phyloP scores from a whole-genome alignment of 2,329 filamentous ascomycete genomes.

The Aspergillus viridinutans region DNA sequence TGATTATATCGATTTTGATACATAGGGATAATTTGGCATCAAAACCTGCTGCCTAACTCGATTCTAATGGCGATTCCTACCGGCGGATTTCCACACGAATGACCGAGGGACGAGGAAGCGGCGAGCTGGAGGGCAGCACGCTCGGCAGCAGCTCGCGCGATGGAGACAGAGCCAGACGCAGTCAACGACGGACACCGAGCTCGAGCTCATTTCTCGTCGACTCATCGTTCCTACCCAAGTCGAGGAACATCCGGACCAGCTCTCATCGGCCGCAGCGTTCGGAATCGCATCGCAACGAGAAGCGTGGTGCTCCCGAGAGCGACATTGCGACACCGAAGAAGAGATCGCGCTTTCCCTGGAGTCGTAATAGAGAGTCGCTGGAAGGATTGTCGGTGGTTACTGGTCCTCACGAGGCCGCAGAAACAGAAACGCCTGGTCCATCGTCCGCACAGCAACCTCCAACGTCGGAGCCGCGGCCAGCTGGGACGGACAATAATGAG shows the following conservation, averaged over 20 bases:
- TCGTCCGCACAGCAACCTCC: constrained; percentile 10
- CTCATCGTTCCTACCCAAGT: constrained; percentile 29
- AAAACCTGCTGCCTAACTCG: constrained; percentile 1
- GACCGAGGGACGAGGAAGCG: constrained; percentile 26
- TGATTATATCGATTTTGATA: neutral
- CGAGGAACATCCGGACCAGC: constrained; percentile 23
- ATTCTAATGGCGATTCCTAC: constrained; percentile 16
- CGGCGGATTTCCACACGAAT: constrained; percentile 18
- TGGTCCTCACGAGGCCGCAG: constrained; percentile 5
- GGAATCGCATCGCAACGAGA: constrained; percentile 33
- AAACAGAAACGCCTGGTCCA: constrained; percentile 9
- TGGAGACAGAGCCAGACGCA: constrained; percentile 23
- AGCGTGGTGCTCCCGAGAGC: constrained; percentile 37
- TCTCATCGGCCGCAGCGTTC: constrained; percentile 21
- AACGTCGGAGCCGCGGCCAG: constrained; percentile 12
- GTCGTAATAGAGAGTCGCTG: constrained; percentile 28
- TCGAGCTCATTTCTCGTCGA: constrained; percentile 47
- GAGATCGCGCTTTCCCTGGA: constrained; percentile 32
- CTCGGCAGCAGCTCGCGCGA: constrained; percentile 35
- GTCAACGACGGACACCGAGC: constrained; percentile 24
- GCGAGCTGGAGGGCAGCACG: constrained; percentile 35
- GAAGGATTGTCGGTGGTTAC: constrained; percentile 27
- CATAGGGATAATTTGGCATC: neutral
- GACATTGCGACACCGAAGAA: constrained; percentile 26
- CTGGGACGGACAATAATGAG: constrained; percentile 7